Percentiles rank a stretch among this genome's conserved stretches.
Conservation (phyloP, 164 flowering plant genomes). For the Vitis amurensis region DNA sequence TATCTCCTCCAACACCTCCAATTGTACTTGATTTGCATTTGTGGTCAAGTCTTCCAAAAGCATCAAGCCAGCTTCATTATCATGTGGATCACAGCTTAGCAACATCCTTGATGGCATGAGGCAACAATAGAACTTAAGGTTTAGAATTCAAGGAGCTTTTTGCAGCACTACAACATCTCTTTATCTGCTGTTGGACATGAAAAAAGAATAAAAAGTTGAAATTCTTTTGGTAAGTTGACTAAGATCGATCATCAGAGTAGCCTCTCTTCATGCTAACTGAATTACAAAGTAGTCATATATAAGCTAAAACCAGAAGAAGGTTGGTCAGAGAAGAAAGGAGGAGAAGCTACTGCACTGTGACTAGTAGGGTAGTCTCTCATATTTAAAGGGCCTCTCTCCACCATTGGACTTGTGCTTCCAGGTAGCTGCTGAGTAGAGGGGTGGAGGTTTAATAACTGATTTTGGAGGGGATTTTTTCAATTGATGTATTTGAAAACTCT, state of each 20-base stretch:
- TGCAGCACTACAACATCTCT: not conserved
- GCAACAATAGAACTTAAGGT: too few species aligned
- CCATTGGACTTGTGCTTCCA: conserved; percentile 18
- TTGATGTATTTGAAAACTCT: conserved; percentile 17
- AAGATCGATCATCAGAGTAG: not conserved
- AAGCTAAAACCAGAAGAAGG: conserved; percentile 4
- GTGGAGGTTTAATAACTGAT: conserved; percentile 38
- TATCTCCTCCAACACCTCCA: conserved; percentile 45
- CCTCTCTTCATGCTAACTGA: not conserved
- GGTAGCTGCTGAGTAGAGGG: conserved; percentile 26
- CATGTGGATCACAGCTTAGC: conserved; percentile 46
- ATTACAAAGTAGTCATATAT: not conserved
- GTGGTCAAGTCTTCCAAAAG: conserved; percentile 51
- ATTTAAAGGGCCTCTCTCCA: conserved; percentile 11
- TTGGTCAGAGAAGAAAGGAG: conserved; percentile 18
- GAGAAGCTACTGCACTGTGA: conserved; percentile 18
- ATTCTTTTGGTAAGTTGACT: conserved; percentile 3
- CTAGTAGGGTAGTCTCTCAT: conserved; percentile 11
- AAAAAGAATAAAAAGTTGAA: not conserved
- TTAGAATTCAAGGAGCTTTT: not conserved
- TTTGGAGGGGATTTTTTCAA: conserved; percentile 33
- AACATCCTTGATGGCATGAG: conserved; percentile 25
- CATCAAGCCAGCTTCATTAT: conserved; percentile 42
- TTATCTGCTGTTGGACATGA: not conserved
- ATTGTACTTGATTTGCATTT: conserved; percentile 40